A percentile compares a stretch with the other conserved stretches of the same genome.
Evolutionary conservation across 2,329 filamentous ascomycete species (phyloP).

Genomic region (Pestalotiopsis sp.): DNA sequence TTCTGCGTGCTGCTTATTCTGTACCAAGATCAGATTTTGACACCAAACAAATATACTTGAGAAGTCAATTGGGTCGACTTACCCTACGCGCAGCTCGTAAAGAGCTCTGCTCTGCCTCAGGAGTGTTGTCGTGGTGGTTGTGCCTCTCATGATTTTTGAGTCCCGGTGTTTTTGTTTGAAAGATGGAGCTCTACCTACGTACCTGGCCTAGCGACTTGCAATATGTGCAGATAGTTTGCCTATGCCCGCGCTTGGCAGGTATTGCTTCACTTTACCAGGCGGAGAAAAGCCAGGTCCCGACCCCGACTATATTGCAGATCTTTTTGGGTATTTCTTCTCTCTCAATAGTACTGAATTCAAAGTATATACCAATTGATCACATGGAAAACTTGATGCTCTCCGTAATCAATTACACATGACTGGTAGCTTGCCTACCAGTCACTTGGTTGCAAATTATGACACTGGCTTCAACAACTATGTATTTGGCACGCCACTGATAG

Average conservation of each 20-base stretch:
- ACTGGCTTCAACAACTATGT: no score
- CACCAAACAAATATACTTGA: background rate
- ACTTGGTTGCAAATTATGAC: no score
- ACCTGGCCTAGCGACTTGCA: background rate
- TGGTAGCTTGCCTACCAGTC: no score
- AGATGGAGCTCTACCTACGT: background rate
- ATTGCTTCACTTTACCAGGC: background rate
- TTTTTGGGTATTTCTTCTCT: no score
- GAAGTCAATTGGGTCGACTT: conserved; percentile 7
- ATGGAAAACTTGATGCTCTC: no score
- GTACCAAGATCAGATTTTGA: background rate
- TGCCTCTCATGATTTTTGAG: conserved; percentile 6
- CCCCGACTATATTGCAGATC: no score
- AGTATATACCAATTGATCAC: no score
- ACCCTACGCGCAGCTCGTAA: conserved; percentile 12
- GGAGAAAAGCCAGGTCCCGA: background rate
- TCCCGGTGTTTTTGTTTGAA: background rate
- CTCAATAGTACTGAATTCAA: no score
- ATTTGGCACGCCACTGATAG: no score
- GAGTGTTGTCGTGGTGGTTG: conserved; percentile 5
- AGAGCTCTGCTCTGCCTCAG: background rate
- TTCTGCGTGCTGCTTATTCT: conserved; percentile 8
- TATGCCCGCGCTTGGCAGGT: background rate
- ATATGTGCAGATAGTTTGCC: background rate
- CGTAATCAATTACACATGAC: no score